A percentile compares a stretch with the other conserved stretches of the same genome.
phyloP scores from a whole-genome alignment of 2,329 filamentous ascomycete genomes.

The Cordyceps militaris region DNA sequence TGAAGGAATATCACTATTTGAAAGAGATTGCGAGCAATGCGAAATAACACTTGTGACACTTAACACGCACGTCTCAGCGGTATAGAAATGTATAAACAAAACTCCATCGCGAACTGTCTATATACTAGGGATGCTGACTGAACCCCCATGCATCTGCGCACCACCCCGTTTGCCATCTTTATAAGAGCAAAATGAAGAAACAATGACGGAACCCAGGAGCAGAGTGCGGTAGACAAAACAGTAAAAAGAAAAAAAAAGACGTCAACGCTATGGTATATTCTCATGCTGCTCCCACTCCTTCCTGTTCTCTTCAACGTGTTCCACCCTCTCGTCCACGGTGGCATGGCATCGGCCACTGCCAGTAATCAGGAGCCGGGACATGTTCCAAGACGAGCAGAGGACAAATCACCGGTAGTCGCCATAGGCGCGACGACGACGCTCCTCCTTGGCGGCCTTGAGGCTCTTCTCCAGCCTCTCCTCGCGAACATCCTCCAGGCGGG shows the following conservation, averaged over 20 bases:
- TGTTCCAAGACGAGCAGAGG: too few species aligned
- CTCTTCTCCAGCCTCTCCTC: constrained; percentile 56
- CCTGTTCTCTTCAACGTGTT: neutral
- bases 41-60: neutral
- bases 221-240: neutral
- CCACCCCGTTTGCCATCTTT: neutral
- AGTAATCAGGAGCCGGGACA: too few species aligned
- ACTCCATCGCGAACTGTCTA: constrained; percentile 13
- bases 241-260: constrained; percentile 1
- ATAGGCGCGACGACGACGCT: constrained; percentile 38
- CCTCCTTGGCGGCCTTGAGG: constrained; percentile 57
- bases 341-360: too few species aligned
- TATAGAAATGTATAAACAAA: neutral
- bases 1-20: neutral
- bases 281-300: neutral
- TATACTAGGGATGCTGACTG: neutral
- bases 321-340: neutral
- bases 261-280: constrained; percentile 10
- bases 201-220: neutral
- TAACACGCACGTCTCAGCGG: neutral
- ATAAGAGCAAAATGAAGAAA: neutral
- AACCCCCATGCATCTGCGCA: neutral
- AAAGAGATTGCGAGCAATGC: neutral
- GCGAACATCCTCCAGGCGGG: constrained; percentile 59
- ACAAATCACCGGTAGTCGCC: constrained; percentile 15